phyloP scores from a whole-genome alignment of 495 filamentous ascomycete species.

The Podospora pseudoanserina region DNA sequence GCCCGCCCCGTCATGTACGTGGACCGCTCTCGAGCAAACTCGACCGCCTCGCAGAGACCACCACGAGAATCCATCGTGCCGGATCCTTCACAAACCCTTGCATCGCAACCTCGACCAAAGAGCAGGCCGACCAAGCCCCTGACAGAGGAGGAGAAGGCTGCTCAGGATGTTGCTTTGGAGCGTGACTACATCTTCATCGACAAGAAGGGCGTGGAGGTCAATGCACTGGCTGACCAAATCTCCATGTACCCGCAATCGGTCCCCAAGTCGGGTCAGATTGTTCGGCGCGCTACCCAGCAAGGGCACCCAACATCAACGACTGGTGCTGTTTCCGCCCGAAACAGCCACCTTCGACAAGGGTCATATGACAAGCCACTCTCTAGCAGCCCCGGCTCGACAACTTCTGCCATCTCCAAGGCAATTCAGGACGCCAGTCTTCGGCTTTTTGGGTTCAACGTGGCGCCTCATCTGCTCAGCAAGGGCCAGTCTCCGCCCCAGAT shows the following conservation, averaged over 20 bases:
- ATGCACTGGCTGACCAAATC: constrained; percentile 93
- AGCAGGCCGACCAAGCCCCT: constrained; percentile 34
- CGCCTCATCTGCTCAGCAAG: constrained; percentile 61
- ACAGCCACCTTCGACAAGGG: constrained; percentile 58
- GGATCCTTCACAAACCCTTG: constrained; percentile 15
- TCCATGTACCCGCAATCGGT: constrained; percentile 62
- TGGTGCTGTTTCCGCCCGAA: constrained; percentile 32
- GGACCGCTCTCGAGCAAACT: constrained; percentile 36
- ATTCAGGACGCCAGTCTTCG: constrained; percentile 90
- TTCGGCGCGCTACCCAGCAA: constrained; percentile 60
- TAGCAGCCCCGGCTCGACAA: constrained; percentile 71
- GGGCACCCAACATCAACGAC: constrained; percentile 27
- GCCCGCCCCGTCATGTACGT: constrained; percentile 30
- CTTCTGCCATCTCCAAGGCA: constrained; percentile 88
- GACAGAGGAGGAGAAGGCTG: constrained; percentile 67
- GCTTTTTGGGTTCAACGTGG: constrained; percentile 70
- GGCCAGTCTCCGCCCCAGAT: constrained; percentile 72
- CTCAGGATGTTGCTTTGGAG: constrained; percentile 84
- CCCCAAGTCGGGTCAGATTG: constrained; percentile 45
- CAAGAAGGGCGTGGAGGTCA: constrained; percentile 90
- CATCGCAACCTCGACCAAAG: constrained; percentile 16
- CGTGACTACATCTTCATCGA: constrained; percentile 94
- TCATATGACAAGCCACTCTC: constrained; percentile 80
- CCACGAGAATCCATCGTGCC: constrained; percentile 22
- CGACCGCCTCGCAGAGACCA: constrained; percentile 35